Base-by-base conservation (phyloP, 73 alveolate genomes). In the Stentor roeselii region DNA sequence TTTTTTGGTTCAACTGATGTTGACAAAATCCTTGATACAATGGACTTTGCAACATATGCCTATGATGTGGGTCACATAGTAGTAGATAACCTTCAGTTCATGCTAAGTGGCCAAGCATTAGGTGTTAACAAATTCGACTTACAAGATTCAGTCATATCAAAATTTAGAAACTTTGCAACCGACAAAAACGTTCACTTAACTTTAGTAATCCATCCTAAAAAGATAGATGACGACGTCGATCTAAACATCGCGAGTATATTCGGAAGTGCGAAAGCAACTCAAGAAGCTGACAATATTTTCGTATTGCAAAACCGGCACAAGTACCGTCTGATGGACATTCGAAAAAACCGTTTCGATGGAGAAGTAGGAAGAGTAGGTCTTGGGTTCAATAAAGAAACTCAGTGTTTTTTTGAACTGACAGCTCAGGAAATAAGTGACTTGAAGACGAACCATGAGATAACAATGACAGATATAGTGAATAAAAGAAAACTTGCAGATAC, bases 281-380 rank as follows among this genome's bases (percentile, higher is more conserved):
- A 95, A 82, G 99, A 95, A 78, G 97, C 99, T 30, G 99, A 95
- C 60, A 89, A 91, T 84, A 92, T 95, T 3, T 59, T 92, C 58
- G 93, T 95, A 21, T 36, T 95, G 42, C 92, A 95, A 88, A 84
- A 86, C 60, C 78, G 93, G 50, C 92, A 95, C 27, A 86, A 91
- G 60, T 89, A 82, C 77, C 84, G 98, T 59, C 86, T 84, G 3
- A 59, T 95, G 15, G 95, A 95, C 39, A 78, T 93, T 38, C 89
- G 92, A 86, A 95, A 95, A 88, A 95, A 95, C 86, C 39, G 99
- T 38, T 95, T 78, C 86, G 96, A 92, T 86, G 99, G 99, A 36
- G 95, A 93, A 39, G 83, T 92, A 21, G 99, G 98, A 0, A 87
- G 96, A 83, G 88, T 78, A 34, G 89, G 91, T 31, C 67, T 93